Conservation (phyloP, 2,329 filamentous ascomycete genomes). For the Aspergillus sp. region DNA sequence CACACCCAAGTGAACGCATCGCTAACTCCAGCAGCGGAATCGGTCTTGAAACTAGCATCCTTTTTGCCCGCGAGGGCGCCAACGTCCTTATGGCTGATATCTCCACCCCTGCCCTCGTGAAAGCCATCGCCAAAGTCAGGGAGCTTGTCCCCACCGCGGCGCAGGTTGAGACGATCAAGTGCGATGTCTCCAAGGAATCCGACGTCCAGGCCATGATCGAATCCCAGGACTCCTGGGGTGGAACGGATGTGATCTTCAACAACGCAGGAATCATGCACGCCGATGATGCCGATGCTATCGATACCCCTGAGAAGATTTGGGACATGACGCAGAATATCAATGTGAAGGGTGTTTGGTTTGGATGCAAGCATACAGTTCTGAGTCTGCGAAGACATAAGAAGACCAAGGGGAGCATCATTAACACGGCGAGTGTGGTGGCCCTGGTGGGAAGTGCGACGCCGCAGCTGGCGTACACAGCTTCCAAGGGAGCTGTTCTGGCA, state of each 20-base stretch:
- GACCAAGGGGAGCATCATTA: constrained; percentile 79
- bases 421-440: constrained; percentile 86
- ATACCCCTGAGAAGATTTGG: constrained; percentile 89
- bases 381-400: constrained; percentile 78
- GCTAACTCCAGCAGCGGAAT: constrained; percentile 62
- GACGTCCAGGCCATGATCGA: constrained; percentile 75
- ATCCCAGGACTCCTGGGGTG: constrained; percentile 77
- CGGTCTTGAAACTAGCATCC: constrained; percentile 85
- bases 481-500: constrained; percentile 88
- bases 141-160: constrained; percentile 60
- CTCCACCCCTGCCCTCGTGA: constrained; percentile 73
- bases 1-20: not conserved
- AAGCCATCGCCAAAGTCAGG: constrained; percentile 72
- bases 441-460: constrained; percentile 84
- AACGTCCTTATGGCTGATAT: constrained; percentile 84
- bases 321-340: constrained; percentile 92
- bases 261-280: constrained; percentile 97
- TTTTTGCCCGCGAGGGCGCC: constrained; percentile 86
- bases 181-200: constrained; percentile 81
- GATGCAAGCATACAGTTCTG: constrained; percentile 86
- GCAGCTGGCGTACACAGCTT: constrained; percentile 89
- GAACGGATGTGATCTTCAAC: constrained; percentile 79
- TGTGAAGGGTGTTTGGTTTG: constrained; percentile 98
- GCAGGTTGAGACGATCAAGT: constrained; percentile 21
- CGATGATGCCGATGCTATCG: constrained; percentile 73